Conservation (phyloP, 2,329 filamentous ascomycete species). For the Pseudogymnoascus pannorum region DNA sequence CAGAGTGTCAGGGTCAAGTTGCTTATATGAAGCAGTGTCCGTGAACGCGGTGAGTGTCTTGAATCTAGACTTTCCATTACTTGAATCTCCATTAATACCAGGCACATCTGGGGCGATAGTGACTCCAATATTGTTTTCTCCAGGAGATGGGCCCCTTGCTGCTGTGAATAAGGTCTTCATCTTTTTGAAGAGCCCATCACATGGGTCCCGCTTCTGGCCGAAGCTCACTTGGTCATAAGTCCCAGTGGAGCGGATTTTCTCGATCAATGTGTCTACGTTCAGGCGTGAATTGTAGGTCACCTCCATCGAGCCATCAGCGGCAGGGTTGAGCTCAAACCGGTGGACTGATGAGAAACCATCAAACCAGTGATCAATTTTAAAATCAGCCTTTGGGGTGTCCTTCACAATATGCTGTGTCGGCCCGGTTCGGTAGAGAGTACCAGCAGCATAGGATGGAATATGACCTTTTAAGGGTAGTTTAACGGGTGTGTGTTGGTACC, state of each 20-base stretch:
- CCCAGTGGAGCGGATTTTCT: constrained; percentile 54
- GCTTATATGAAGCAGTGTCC: constrained; percentile 50
- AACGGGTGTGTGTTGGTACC: constrained; percentile 39
- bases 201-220: constrained; percentile 65
- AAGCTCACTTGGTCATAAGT: constrained; percentile 53
- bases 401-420: constrained; percentile 59
- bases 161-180: constrained; percentile 51
- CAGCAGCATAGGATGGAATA: constrained; percentile 66
- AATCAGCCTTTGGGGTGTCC: constrained; percentile 49
- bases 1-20: constrained; percentile 62
- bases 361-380: constrained; percentile 69
- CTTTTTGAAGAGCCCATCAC: constrained; percentile 65
- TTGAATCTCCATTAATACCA: constrained; percentile 34
- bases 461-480: constrained; percentile 54
- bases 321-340: constrained; percentile 59
- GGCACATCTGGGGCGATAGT: constrained; percentile 59
- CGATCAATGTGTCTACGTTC: constrained; percentile 56
- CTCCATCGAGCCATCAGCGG: constrained; percentile 28
- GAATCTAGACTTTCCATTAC: constrained; percentile 15
- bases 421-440: constrained; percentile 66
- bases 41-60: constrained; percentile 32
- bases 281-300: constrained; percentile 67
- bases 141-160: constrained; percentile 21
- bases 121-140: constrained; percentile 55
- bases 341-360: constrained; percentile 68